Base-by-base conservation (phyloP, 441 rosid species). In the Isatis lusitanica region DNA sequence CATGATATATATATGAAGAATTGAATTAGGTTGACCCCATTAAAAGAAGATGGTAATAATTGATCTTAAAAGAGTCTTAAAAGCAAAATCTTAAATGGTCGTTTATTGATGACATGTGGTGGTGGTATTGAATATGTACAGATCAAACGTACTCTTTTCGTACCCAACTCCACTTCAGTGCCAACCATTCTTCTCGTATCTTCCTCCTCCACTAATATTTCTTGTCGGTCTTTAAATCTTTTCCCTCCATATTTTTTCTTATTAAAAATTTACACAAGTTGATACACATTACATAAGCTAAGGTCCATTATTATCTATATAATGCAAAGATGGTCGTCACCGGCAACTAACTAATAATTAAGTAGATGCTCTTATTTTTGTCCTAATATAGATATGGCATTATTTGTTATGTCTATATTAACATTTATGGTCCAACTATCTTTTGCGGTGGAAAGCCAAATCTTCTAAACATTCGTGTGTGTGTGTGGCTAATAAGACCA, bases 111-210 rank as follows among this genome's bases (percentile, higher is more conserved):
- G 63, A 66, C 67, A 64, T 71, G 80, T 76, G 72, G 75, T 50
- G 64, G 80, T 76, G 68, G 75, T 50, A 70, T 58, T 50, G 66
- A 42, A 15, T 33, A 30, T 63, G 76, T 70, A 71, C 63, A 76
- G 73, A 71, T 76, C 58, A 59, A 55, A 76, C 40, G 76, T 71
- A 76, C 80, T 31, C 63, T 33, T 55, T 70, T 69, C 66, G 80
- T 76, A 76, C 76, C 76, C 40, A 71, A 76, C 63, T 72, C 80
- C 68, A 71, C 68, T 76, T 64, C 42, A 76, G 68, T 76, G 76
- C 80, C 80, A 76, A 76, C 80, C 72, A 70, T 70, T 76, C 51
- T 58, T 76, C 67, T 70, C 62, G 15, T 26, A 62, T 75, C 68
- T 38, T 63, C 70, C 38, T 55, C 79, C 4, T 30, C 60, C 66